Base-by-base conservation (phyloP, 2,329 filamentous ascomycete species). In the Trichoderma aggressivum region DNA sequence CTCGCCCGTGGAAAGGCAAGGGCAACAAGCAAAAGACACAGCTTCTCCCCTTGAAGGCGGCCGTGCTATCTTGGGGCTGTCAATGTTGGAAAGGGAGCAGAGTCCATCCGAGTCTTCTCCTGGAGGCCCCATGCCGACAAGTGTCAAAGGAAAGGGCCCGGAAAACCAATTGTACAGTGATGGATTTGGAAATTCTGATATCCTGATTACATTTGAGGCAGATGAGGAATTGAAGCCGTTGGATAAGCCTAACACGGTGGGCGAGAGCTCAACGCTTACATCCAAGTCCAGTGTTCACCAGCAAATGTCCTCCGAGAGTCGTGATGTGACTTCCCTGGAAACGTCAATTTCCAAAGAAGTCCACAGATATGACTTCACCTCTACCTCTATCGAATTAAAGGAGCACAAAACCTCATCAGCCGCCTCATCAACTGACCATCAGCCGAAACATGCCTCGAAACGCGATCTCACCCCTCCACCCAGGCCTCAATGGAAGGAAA, bases 351-450 rank as follows among this genome's bases (percentile, higher is more conserved):
- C 47, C 21, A 24, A 28, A 50, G 30, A 70, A 58, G 16, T 21
- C 26, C 32, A 47, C 12, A 59, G 11, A 28, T 68, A 43, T 7
- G 30, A 59, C 7, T 53, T 14, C 10, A 34, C 56, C 16, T 56
- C 55, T 32, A 39, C 53, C 12, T 71, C 69, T n/a, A 21, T 28
- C 26, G 47, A 70, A 24, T 11, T 43, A 21, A 70, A 36, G n/a
- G 60, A 71, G 12, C 32, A 73, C 1, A 62, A 72, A 10, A 70
- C 73, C 28, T 65, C 60, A 14, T 72, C 74, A 26, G 73, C 74
- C 14, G 34, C 34, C 28, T 64, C 60, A 16, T 72, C 74, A 26
- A 73, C 74, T 47, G 73, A 63, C 6, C 30, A 18, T 28, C 55
- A 58, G 26, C 58, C 34, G 21, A 50, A 68, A 21, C 63, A 26